phyloP scores from a whole-genome alignment of 352 stramenopile genomes.

The Phytophthora boehmeriae region DNA sequence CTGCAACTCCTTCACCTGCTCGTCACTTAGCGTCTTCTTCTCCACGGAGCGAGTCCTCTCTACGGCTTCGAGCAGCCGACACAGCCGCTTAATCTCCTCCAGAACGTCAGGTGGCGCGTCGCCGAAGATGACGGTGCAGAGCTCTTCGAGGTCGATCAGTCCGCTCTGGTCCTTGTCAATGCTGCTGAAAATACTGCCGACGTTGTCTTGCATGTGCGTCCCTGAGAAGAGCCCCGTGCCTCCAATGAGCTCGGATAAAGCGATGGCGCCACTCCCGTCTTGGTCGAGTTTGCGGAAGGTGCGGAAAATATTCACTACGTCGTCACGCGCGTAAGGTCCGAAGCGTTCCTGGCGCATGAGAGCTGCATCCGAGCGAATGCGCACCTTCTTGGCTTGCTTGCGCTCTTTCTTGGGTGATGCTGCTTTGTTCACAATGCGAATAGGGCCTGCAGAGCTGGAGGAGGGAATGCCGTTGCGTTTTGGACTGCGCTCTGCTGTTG shows the following conservation, averaged over 20 bases:
- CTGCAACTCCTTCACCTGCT: conserved; percentile 66
- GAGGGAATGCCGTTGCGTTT: conserved; percentile 22
- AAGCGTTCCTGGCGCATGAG: conserved; percentile 72
- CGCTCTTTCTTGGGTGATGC: conserved; percentile 22
- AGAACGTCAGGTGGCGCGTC: conserved; percentile 45
- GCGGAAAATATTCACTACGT: conserved; percentile 74
- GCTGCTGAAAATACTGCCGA: conserved; percentile 78
- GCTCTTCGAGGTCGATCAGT: conserved; percentile 72
- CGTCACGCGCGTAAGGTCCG: conserved; percentile 64
- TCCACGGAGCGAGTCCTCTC: conserved; percentile 55
- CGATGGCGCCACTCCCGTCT: conserved; percentile 72
- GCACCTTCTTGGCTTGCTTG: conserved; percentile 60
- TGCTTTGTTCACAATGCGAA: conserved; percentile 6
- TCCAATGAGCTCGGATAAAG: conserved; percentile 61
- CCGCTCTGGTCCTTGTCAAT: conserved; percentile 81
- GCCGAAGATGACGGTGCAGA: conserved; percentile 64
- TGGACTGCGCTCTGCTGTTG: conserved; percentile 9
- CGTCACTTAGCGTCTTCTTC: conserved; percentile 57
- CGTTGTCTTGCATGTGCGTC: conserved; percentile 68
- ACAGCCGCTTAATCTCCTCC: conserved; percentile 65
- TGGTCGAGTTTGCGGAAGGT: conserved; percentile 78
- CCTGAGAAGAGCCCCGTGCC: conserved; percentile 66
- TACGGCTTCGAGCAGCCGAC: conserved; percentile 50
- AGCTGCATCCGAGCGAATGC: conserved; percentile 61
- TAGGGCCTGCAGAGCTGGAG: conserved; percentile 26